Conservation (phyloP, 106 monocot genomes). For the Dendrobium catenatum region DNA sequence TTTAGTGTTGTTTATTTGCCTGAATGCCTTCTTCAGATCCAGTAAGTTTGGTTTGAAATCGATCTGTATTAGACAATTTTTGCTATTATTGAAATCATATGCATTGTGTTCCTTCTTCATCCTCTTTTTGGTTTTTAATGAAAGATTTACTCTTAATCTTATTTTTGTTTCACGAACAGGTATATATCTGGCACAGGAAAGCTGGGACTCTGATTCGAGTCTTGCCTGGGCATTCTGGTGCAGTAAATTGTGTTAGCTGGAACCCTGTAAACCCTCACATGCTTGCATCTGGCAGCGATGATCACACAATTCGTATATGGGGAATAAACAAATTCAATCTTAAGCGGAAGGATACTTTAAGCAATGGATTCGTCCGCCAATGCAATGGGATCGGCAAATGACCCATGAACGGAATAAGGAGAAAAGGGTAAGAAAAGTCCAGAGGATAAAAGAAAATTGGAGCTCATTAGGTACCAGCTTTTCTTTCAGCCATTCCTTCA, state of each 20-base stretch:
- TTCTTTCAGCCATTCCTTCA: neutral
- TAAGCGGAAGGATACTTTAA: constrained; percentile 23
- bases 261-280: constrained; percentile 43
- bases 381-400: constrained; percentile 32
- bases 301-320: constrained; percentile 49
- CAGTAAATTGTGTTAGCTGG: constrained; percentile 59
- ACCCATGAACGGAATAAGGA: neutral
- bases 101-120: neutral
- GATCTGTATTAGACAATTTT: no score
- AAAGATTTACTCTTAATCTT: neutral
- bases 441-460: neutral
- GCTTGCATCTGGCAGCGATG: constrained; percentile 58
- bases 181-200: constrained; percentile 43
- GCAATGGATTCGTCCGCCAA: constrained; percentile 17
- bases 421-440: neutral
- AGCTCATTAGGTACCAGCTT: neutral
- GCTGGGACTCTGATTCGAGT: constrained; percentile 31
- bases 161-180: constrained; percentile 13
- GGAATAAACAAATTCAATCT: constrained; percentile 16
- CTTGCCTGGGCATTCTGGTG: constrained; percentile 41
- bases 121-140: neutral
- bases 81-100: neutral
- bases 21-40: no score
- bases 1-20: no score
- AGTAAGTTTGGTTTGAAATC: no score